Evolutionary conservation across 495 filamentous ascomycete genomes (phyloP).

Genomic region (Wilcoxina mikolae): DNA sequence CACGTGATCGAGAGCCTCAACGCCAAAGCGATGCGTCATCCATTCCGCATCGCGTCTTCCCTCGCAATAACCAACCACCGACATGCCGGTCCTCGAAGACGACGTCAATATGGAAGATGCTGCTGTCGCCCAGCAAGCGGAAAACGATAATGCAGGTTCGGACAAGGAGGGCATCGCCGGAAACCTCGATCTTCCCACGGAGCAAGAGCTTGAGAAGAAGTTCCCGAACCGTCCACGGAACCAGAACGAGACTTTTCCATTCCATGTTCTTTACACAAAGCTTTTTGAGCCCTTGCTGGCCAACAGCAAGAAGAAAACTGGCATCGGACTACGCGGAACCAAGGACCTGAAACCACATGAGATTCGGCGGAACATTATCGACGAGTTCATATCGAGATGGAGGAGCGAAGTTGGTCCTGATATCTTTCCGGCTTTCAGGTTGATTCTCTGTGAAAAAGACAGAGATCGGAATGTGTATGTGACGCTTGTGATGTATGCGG

Average conservation of each 20-base stretch:
- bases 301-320: constrained; percentile 59
- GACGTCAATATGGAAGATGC: no score
- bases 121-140: no score
- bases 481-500: background rate
- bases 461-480: constrained; percentile 63
- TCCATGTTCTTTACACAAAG: constrained; percentile 57
- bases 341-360: constrained; percentile 61
- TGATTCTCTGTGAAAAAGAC: constrained; percentile 66
- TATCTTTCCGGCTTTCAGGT: constrained; percentile 80
- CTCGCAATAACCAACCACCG: no score
- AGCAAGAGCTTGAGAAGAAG: constrained; percentile 17
- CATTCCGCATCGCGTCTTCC: background rate
- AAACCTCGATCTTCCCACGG: constrained; percentile 9
- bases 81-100: background rate
- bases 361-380: constrained; percentile 67
- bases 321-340: constrained; percentile 44
- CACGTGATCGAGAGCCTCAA: background rate
- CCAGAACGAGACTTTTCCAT: constrained; percentile 60
- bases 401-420: constrained; percentile 74
- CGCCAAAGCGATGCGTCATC: background rate
- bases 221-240: constrained; percentile 80
- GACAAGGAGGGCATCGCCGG: background rate
- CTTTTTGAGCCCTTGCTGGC: constrained; percentile 82
- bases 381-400: constrained; percentile 81
- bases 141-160: no score